Evolutionary conservation across 164 flowering plant species (phyloP).

Genomic region (Litsea cubeba): DNA sequence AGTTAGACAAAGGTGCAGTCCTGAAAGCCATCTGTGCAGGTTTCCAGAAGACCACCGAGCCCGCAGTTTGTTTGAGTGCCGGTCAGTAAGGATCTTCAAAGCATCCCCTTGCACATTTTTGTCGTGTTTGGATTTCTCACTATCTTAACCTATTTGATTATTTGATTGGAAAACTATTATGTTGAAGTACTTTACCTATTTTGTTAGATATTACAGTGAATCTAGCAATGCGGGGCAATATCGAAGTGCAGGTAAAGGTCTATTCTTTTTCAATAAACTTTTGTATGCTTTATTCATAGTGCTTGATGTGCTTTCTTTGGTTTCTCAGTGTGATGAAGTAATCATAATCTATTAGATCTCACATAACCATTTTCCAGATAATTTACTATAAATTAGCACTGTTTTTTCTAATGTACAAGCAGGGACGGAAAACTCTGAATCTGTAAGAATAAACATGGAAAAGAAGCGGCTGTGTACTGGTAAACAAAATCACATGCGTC

Average conservation of each 20-base stretch:
- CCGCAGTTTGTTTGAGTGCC: slow-evolving; percentile 69
- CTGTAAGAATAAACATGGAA: slow-evolving; percentile 8
- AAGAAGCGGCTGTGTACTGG: not conserved
- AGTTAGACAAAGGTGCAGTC: slow-evolving; percentile 84
- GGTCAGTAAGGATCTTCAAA: slow-evolving; percentile 33
- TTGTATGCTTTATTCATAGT: not conserved
- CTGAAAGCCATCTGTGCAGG: slow-evolving; percentile 94
- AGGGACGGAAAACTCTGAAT: slow-evolving; percentile 15
- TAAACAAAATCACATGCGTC: slow-evolving; percentile 24
- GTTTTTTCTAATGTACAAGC: not conserved
- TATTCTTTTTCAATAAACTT: slow-evolving; percentile 1
- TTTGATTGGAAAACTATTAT: not conserved
- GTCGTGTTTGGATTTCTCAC: too few relatives aligned
- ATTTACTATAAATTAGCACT: too few relatives aligned
- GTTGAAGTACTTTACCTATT: not conserved
- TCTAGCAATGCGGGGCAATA: slow-evolving; percentile 9
- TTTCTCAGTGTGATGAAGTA: too few relatives aligned
- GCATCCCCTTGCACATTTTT: not conserved
- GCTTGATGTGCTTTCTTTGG: too few relatives aligned
- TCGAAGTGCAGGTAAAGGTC: slow-evolving; percentile 23
- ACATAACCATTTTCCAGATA: too few relatives aligned
- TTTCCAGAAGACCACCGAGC: slow-evolving; percentile 83
- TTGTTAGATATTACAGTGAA: slow-evolving; percentile 20
- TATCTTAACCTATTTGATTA: too few relatives aligned
- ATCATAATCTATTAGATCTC: too few relatives aligned